A percentile compares a stretch with the other conserved stretches of the same genome.
phyloP scores from a whole-genome alignment of 1,284 basidiomycete genomes.

The Cutaneotrichosporon mucoides region DNA sequence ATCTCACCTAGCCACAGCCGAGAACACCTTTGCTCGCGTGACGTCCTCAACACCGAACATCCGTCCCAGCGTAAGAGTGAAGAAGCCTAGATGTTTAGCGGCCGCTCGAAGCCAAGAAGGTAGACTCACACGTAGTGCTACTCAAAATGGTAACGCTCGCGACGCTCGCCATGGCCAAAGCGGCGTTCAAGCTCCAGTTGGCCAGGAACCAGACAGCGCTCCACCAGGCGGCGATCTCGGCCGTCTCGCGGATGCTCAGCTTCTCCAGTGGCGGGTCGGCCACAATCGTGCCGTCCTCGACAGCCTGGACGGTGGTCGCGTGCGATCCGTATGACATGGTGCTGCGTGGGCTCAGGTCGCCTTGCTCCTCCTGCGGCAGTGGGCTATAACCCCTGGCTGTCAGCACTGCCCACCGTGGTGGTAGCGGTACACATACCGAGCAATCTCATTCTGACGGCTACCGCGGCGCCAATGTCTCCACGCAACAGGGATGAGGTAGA shows the following conservation, averaged over 20 bases:
- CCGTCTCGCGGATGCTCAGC: conserved; percentile 68
- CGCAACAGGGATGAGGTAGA: conserved; percentile 72
- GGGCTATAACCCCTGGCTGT: not conserved
- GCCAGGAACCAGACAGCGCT: conserved; percentile 85
- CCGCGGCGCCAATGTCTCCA: conserved; percentile 13
- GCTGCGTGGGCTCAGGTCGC: not conserved
- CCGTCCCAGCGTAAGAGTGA: conserved; percentile 83
- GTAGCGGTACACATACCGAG: not conserved
- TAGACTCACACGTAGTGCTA: conserved; percentile 72
- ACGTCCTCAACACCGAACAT: conserved; percentile 77
- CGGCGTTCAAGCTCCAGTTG: conserved; percentile 81
- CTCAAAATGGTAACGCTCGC: conserved; percentile 85
- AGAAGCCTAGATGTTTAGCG: conserved; percentile 65
- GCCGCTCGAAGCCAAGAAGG: not conserved
- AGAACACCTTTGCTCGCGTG: conserved; percentile 68
- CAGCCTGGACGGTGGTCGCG: not conserved
- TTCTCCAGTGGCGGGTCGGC: conserved; percentile 19
- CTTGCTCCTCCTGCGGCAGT: conserved; percentile 1
- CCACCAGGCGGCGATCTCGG: conserved; percentile 69
- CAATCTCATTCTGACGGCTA: not conserved
- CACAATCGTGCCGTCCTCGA: conserved; percentile 3
- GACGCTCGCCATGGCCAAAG: conserved; percentile 79
- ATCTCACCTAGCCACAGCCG: conserved; percentile 70
- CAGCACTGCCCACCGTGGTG: not conserved
- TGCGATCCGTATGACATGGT: not conserved